Evolutionary conservation across 257 asterid species (phyloP).

Genomic region (Nicotiana noctiflora): DNA sequence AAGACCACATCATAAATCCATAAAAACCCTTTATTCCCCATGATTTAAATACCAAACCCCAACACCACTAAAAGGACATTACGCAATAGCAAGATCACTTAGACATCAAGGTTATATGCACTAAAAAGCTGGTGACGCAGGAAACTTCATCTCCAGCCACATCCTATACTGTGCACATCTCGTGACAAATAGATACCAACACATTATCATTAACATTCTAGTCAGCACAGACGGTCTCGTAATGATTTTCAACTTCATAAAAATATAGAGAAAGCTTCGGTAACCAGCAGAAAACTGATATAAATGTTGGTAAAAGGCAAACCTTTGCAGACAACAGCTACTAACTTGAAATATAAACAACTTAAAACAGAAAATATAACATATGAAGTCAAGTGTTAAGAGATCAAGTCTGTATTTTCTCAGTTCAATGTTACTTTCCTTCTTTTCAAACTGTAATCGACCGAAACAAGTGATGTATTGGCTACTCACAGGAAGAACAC

Average conservation of each 20-base stretch:
- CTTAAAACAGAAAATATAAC: background rate
- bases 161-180: background rate
- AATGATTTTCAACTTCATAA: background rate
- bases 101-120: background rate
- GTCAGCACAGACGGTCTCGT: background rate
- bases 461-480: too few species aligned
- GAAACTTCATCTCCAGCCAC: background rate
- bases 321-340: background rate
- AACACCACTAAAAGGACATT: slow-evolving; percentile 10
- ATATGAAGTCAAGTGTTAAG: background rate
- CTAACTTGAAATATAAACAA: background rate
- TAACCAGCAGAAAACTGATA: background rate
- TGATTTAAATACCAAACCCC: slow-evolving; percentile 39
- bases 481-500: background rate
- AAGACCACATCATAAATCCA: slow-evolving; percentile 59
- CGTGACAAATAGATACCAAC: background rate
- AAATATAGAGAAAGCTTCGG: background rate
- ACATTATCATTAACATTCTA: background rate
- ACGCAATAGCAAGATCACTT: slow-evolving; percentile 3
- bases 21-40: slow-evolving; percentile 28
- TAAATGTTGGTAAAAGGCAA: background rate
- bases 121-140: background rate
- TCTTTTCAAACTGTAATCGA: background rate
- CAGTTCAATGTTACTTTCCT: background rate
- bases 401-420: too few species aligned